Percentiles rank a stretch among this genome's conserved stretches.
Conservation (phyloP, 139 green algal species). For the Marvania coccoides region DNA sequence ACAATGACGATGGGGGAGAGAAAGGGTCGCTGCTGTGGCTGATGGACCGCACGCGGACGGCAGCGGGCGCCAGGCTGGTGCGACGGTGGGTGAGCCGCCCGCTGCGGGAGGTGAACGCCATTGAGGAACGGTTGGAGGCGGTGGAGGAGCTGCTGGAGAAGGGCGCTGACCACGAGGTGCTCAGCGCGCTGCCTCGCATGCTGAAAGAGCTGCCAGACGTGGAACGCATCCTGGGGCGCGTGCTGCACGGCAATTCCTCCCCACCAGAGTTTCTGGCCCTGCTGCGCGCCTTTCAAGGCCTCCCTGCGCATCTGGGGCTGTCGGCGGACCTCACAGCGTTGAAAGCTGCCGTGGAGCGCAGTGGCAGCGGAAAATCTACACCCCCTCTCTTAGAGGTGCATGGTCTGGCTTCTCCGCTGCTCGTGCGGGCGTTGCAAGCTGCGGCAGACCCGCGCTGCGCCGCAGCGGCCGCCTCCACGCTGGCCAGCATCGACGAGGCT, state of each 20-base stretch:
- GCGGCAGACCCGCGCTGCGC: slow-evolving; percentile 25
- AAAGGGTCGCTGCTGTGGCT: slow-evolving; percentile 73
- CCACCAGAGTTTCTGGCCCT: slow-evolving; percentile 62
- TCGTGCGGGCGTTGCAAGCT: slow-evolving; percentile 30
- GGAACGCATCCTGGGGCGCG: slow-evolving; percentile 63
- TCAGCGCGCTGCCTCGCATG: neutral
- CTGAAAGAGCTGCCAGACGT: slow-evolving; percentile 56
- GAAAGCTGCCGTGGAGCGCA: neutral
- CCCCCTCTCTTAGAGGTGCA: too few relatives aligned
- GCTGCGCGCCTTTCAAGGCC: slow-evolving; percentile 26
- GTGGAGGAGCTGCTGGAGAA: slow-evolving; percentile 58
- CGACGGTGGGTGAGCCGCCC: slow-evolving; percentile 65
- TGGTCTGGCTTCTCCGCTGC: slow-evolving; percentile 33
- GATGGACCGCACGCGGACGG: slow-evolving; percentile 67
- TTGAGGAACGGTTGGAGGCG: slow-evolving; percentile 57
- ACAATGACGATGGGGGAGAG: slow-evolving; percentile 22
- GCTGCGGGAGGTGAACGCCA: slow-evolving; percentile 33
- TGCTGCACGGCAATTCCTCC: slow-evolving; percentile 62
- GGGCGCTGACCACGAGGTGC: neutral
- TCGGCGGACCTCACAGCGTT: neutral
- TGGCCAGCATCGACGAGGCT: slow-evolving; percentile 34
- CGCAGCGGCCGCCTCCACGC: slow-evolving; percentile 14
- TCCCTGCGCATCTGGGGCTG: slow-evolving; percentile 8
- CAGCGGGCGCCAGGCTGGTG: slow-evolving; percentile 58
- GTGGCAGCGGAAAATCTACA: neutral